Evolutionary conservation across 768 basidiomycete genomes (phyloP), one percentile per base, ranked within the genome.

Genomic region (Boletus edulis): DNA sequence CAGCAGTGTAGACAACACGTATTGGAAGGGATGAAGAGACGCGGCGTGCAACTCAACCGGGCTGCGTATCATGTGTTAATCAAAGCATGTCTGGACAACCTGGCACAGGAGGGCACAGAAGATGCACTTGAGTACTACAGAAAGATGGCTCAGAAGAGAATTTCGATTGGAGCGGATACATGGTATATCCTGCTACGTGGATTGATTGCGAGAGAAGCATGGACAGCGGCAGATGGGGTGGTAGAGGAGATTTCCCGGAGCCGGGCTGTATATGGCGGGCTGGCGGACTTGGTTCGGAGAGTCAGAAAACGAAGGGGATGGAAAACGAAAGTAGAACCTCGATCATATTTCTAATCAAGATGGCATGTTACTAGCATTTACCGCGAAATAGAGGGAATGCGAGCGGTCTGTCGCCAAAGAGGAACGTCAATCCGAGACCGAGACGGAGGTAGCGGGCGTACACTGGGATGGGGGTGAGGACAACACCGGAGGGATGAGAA

Each of bases 61-160:
- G 78, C 82, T 46, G 83, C 84, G 7, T 94, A 91, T 72, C 87
- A 96, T 67, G 81, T 87, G 58, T 75, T 97, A 53, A 78, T 98
- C 60, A 79, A 79, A 52, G 82, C 86, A 10, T 82, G 82, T 56
- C 71, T 93, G 60, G 77, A 79, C 42, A 80, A 79, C 49, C 71
- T 76, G 12, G 73, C 73, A 11, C 68, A 77, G 11, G 73, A 79
- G 34, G 85, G 84, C 13, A 62, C 86, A 38, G 64, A 77, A 56
- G 71, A 78, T 60, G 89, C 83, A 17, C 67, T 91, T 59, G 67
- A 62, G 50, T 82, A 84, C 64, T 84, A 85, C 67, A 73, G 74
- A 51, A 81, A 85, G 60, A 88, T 92, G 85, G 72, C 69, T 59
- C 65, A 67, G 61, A 66, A 70, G 59, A 77, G 73, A 39, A 64